Evolutionary conservation across 73 alveolate genomes (phyloP).

Genomic region (Tetrahymena malaccensis): DNA sequence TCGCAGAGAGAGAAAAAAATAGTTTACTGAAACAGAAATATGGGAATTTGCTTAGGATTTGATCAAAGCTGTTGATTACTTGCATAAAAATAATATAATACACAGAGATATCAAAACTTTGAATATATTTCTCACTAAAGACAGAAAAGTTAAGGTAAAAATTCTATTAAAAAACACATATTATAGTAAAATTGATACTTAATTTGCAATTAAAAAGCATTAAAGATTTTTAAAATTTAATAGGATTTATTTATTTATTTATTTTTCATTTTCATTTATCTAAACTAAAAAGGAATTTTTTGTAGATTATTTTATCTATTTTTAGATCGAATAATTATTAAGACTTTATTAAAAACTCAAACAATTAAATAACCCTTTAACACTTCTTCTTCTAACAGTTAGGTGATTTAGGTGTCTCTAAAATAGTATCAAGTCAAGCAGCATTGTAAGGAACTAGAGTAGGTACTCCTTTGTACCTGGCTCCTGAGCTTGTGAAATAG

Average conservation of each 20-base stretch:
- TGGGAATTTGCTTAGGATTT: constrained; percentile 88
- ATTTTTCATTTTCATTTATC: background rate
- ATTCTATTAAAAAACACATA: background rate
- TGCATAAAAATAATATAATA: constrained; percentile 83
- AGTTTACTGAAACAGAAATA: constrained; percentile 62
- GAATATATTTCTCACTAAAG: constrained; percentile 72
- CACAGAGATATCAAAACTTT: constrained; percentile 95
- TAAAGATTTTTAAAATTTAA: too few species aligned
- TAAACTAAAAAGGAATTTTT: background rate
- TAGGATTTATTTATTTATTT: background rate
- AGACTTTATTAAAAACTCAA: background rate
- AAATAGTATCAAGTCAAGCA: constrained; percentile 63
- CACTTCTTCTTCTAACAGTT: constrained; percentile 54
- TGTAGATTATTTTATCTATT: background rate
- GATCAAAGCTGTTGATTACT: constrained; percentile 75
- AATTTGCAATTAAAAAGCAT: too few species aligned
- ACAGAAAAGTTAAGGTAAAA: constrained; percentile 27
- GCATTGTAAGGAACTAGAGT: constrained; percentile 88
- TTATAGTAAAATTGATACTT: too few species aligned
- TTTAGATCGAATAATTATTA: too few species aligned
- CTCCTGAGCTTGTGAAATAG: constrained; percentile 94
- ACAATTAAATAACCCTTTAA: background rate
- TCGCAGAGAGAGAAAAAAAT: constrained; percentile 34
- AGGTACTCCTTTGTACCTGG: constrained; percentile 95
- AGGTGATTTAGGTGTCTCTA: constrained; percentile 97